Evolutionary conservation across 306 rosid species (phyloP).

Genomic region (Pyrus bretschneideri): DNA sequence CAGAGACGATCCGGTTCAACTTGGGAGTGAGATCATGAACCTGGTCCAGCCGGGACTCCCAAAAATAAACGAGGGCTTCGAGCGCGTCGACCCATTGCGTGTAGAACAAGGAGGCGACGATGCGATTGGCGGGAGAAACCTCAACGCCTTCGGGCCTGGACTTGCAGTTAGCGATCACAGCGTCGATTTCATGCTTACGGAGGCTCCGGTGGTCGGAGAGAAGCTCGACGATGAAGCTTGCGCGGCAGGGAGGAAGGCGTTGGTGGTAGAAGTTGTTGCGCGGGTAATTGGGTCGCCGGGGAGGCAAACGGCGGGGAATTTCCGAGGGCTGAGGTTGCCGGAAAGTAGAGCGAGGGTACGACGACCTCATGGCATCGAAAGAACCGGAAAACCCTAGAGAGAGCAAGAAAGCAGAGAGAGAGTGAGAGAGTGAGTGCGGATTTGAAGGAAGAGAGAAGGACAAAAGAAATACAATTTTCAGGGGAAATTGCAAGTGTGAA

Average conservation of each 20-base stretch:
- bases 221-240: slow-evolving; percentile 42
- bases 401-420: background rate
- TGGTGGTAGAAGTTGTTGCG: background rate
- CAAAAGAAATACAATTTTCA: background rate
- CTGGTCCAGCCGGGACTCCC: slow-evolving; percentile 52
- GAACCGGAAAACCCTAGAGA: slow-evolving; percentile 20
- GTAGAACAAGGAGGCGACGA: slow-evolving; percentile 39
- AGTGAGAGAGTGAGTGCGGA: background rate
- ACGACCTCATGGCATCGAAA: slow-evolving; percentile 37
- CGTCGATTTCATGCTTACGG: slow-evolving; percentile 8
- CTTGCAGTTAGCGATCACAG: slow-evolving; percentile 34
- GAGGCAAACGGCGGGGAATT: background rate
- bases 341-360: background rate
- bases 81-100: slow-evolving; percentile 45
- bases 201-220: slow-evolving; percentile 14
- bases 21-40: slow-evolving; percentile 42
- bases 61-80: slow-evolving; percentile 47
- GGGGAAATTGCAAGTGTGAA: background rate
- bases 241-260: background rate
- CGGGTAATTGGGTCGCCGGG: background rate
- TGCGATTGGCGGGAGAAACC: background rate
- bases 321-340: slow-evolving; percentile 7
- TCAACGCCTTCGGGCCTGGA: slow-evolving; percentile 19
- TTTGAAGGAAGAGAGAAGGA: background rate
- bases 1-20: slow-evolving; percentile 18